phyloP scores from a whole-genome alignment of 2,329 filamentous ascomycete species.

The Neoscytalidium dimidiatum region DNA sequence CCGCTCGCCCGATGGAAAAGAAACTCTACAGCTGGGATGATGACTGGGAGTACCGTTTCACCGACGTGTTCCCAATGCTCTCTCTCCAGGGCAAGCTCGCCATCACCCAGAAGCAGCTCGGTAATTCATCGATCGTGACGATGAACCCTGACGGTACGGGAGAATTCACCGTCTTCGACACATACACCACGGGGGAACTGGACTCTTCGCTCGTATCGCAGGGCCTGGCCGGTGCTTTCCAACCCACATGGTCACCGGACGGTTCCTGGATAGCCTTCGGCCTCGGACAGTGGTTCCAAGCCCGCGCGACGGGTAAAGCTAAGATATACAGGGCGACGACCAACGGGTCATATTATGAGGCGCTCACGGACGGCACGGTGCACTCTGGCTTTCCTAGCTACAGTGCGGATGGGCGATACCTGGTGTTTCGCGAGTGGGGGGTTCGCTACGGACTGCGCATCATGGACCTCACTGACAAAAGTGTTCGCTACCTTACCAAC shows the following conservation, averaged over 20 bases:
- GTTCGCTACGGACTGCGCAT: constrained; percentile 37
- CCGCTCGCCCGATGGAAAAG: constrained; percentile 38
- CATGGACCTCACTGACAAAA: constrained; percentile 29
- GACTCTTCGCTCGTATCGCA: constrained; percentile 25
- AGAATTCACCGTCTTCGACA: constrained; percentile 31
- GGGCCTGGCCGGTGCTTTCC: constrained; percentile 42
- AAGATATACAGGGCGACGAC: constrained; percentile 28
- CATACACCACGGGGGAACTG: constrained; percentile 22
- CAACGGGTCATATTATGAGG: constrained; percentile 30
- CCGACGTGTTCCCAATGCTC: constrained; percentile 45
- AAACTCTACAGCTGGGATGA: constrained; percentile 42
- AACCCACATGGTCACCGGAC: constrained; percentile 43
- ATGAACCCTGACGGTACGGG: constrained; percentile 33
- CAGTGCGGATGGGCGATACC: constrained; percentile 37
- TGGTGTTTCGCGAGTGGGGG: constrained; percentile 42
- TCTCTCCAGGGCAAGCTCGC: constrained; percentile 30
- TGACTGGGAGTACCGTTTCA: constrained; percentile 47
- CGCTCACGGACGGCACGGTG: constrained; percentile 36
- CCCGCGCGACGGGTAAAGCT: constrained; percentile 29
- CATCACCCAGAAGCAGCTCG: constrained; percentile 44
- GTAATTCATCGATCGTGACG: constrained; percentile 41
- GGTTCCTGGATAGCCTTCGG: constrained; percentile 43
- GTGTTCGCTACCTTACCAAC: constrained; percentile 36
- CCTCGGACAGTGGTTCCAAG: constrained; percentile 44
- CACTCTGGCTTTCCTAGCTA: constrained; percentile 46